phyloP scores from a whole-genome alignment of 371 early-diverging fungal genomes.

The Saksenaea vasiformis region DNA sequence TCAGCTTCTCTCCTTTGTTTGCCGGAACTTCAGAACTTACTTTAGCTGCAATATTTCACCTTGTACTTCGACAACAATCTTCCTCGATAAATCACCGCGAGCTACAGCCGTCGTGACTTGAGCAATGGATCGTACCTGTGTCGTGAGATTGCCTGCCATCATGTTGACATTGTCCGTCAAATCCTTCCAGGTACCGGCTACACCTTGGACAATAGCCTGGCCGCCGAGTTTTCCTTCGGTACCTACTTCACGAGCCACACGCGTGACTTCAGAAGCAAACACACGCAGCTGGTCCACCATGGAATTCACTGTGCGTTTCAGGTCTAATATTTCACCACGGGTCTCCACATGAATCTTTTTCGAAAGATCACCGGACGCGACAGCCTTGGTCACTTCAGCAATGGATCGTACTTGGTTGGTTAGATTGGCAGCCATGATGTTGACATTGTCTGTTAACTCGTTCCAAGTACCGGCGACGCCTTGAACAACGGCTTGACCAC shows the following conservation, averaged over 20 bases:
- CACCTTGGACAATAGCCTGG: conserved; percentile 33
- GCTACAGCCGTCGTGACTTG: conserved; percentile 45
- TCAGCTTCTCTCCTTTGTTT: conserved; percentile 10
- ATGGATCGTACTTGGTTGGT: conserved; percentile 40
- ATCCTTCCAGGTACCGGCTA: conserved; percentile 48
- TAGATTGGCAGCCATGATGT: conserved; percentile 25
- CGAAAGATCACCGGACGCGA: conserved; percentile 52
- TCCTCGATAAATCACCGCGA: conserved; percentile 54
- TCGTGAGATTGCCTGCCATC: conserved; percentile 45
- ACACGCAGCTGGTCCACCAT: conserved; percentile 47
- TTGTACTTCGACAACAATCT: conserved; percentile 49
- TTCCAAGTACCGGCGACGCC: conserved; percentile 36
- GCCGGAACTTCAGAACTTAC: not conserved
- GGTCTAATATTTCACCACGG: conserved; percentile 39
- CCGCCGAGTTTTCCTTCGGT: conserved; percentile 46
- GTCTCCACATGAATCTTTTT: conserved; percentile 35
- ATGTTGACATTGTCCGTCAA: conserved; percentile 46
- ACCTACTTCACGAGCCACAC: conserved; percentile 50
- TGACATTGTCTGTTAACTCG: conserved; percentile 27
- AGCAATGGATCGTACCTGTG: conserved; percentile 28
- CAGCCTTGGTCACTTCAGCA: conserved; percentile 57
- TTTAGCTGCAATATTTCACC: conserved; percentile 34
- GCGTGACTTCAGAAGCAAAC: conserved; percentile 40
- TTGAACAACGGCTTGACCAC: conserved; percentile 19
- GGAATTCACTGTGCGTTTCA: conserved; percentile 36